These are phyloP conservation scores for Chenopodium album DNA, from an alignment of 148 eudicot species.

Conservation along the genomic window DNA sequence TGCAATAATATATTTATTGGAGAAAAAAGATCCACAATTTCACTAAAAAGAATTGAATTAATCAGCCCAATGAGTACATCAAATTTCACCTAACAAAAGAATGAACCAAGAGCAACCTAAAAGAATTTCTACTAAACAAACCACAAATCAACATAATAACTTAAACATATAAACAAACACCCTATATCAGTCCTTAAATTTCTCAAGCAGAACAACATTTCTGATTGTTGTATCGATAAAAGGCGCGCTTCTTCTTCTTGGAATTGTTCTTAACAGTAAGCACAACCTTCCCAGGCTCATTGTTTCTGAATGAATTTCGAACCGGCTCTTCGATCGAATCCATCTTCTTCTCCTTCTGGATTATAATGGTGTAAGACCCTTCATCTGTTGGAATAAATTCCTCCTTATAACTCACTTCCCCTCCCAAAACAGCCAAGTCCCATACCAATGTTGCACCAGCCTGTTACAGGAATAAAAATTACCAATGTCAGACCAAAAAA, in stretches of 20 bases:
- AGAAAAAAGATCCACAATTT: not conserved
- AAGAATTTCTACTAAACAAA: not conserved
- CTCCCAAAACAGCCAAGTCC: constrained; percentile 53
- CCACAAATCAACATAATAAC: not conserved
- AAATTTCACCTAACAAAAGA: not conserved
- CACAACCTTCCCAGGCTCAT: constrained; percentile 58
- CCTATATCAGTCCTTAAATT: not conserved
- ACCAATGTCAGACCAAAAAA: not conserved
- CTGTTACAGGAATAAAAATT: constrained; percentile 21
- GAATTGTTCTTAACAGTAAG: constrained; percentile 47
- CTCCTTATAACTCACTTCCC: constrained; percentile 72
- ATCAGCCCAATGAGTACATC: not conserved
- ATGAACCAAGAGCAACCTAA: not conserved
- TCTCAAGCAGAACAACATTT: constrained; percentile 16
- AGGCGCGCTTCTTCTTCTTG: constrained; percentile 47
- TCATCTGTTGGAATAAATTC: constrained; percentile 61
- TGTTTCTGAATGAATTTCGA: constrained; percentile 51
- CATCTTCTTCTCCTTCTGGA: constrained; percentile 50
- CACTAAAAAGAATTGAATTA: not conserved
- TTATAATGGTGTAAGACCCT: constrained; percentile 50
- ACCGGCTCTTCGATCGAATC: constrained; percentile 34
- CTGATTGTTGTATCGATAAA: constrained; percentile 52
- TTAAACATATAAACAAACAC: not conserved
- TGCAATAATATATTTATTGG: not conserved
- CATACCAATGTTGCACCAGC: constrained; percentile 45